Evolutionary conservation across 768 basidiomycete species (phyloP).

Genomic region (Podaxis sp.): DNA sequence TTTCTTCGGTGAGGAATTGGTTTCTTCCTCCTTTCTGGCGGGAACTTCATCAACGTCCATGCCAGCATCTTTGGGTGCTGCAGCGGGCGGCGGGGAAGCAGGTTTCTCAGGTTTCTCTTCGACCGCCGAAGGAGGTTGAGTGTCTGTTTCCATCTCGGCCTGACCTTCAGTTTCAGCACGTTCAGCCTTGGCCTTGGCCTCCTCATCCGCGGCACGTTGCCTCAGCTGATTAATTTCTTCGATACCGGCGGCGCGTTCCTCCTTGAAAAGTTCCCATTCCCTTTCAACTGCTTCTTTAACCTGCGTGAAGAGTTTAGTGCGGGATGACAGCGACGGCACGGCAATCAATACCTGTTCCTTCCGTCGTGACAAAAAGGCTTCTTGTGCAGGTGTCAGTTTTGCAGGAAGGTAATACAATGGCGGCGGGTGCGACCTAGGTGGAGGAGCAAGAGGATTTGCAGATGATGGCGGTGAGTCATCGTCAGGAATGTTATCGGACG

Average conservation of each 20-base stretch:
- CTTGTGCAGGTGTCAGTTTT: conserved; percentile 63
- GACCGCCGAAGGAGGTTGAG: conserved; percentile 14
- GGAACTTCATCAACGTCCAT: conserved; percentile 38
- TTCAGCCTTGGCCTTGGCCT: conserved; percentile 41
- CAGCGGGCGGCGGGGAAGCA: not conserved
- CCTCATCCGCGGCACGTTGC: conserved; percentile 63
- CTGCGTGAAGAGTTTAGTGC: conserved; percentile 27
- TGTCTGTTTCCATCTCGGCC: conserved; percentile 35
- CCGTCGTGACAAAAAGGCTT: conserved; percentile 56
- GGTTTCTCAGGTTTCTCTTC: conserved; percentile 18
- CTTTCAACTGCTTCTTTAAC: conserved; percentile 57
- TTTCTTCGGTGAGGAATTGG: conserved; percentile 39
- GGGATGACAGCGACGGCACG: not conserved
- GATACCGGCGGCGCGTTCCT: conserved; percentile 54
- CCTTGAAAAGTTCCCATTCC: conserved; percentile 64
- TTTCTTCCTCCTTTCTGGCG: conserved; percentile 24
- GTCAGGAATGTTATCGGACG: conserved; percentile 61
- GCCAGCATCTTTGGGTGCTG: conserved; percentile 20
- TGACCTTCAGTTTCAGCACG: conserved; percentile 27
- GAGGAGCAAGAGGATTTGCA: conserved; percentile 36
- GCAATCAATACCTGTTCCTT: conserved; percentile 52
- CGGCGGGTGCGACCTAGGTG: conserved; percentile 65
- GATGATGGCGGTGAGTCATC: conserved; percentile 31
- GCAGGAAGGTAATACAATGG: conserved; percentile 76
- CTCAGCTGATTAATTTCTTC: conserved; percentile 61